Evolutionary conservation across 306 rosid species (phyloP).

Genomic region (Pyrus bretschneideri): DNA sequence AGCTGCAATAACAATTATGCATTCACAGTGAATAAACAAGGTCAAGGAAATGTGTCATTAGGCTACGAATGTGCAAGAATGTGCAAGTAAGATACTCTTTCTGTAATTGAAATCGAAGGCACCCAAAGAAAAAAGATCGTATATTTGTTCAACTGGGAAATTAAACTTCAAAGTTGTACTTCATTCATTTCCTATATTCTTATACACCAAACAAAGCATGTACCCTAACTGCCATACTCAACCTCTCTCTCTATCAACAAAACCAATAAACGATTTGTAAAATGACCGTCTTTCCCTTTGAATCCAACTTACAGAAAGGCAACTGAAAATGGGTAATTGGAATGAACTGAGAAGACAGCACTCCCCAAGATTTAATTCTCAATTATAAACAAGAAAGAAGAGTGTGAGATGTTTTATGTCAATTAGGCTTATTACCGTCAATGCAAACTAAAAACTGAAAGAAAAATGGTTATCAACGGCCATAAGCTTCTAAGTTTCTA

Average conservation of each 20-base stretch:
- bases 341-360: background rate
- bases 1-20: background rate
- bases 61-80: background rate
- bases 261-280: background rate
- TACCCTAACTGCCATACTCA: background rate
- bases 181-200: background rate
- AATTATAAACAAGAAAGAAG: background rate
- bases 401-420: no score
- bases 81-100: background rate
- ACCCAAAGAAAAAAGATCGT: background rate
- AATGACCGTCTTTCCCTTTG: background rate
- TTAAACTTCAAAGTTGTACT: background rate
- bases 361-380: background rate
- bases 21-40: slow-evolving; percentile 5
- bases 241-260: background rate
- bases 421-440: background rate
- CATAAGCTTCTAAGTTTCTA: background rate
- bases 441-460: background rate
- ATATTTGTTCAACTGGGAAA: background rate
- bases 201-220: background rate
- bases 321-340: background rate
- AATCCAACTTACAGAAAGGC: background rate
- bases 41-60: background rate
- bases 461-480: background rate
- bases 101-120: background rate